A percentile compares a stretch with the other conserved stretches of the same genome.
Conservation (phyloP, 2,329 filamentous ascomycete species). For the Aspergillus hortae region DNA sequence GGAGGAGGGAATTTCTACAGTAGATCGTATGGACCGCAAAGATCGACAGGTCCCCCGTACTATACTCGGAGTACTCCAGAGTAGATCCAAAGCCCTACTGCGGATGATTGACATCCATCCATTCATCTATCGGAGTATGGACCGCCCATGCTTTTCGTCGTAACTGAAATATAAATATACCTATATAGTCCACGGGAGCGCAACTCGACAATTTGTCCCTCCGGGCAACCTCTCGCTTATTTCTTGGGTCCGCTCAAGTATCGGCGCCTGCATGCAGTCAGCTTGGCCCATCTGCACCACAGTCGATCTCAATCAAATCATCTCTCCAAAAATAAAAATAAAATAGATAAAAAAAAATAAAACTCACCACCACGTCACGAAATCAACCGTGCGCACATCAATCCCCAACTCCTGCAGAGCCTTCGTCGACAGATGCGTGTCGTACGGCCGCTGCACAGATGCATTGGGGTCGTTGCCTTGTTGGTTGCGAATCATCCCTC, state of each 20-base stretch:
- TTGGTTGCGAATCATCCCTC: conserved; percentile 62
- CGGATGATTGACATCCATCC: no score
- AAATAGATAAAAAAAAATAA: background rate
- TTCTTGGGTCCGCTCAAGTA: conserved; percentile 28
- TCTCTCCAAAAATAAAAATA: background rate
- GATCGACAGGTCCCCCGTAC: no score
- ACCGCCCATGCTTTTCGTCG: no score
- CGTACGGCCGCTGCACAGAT: conserved; percentile 74
- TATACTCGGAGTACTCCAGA: no score
- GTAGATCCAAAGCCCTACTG: no score
- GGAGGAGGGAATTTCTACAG: no score
- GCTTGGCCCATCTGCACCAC: conserved; percentile 4
- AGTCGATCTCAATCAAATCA: conserved; percentile 6
- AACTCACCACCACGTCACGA: conserved; percentile 72
- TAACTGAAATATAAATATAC: no score
- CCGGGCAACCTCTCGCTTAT: conserved; percentile 4
- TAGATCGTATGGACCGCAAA: no score
- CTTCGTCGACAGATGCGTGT: conserved; percentile 80
- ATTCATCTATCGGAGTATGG: no score
- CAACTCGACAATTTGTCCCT: no score
- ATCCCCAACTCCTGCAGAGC: conserved; percentile 70
- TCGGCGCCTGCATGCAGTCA: conserved; percentile 26
- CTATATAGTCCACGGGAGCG: no score
- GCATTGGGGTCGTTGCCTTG: conserved; percentile 70
- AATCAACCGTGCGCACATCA: conserved; percentile 69